Percentiles rank a stretch among this genome's conserved stretches.
These are phyloP conservation scores for Chalara sp. DNA, from an alignment of 2,329 filamentous ascomycete species.

Conservation along the genomic window DNA sequence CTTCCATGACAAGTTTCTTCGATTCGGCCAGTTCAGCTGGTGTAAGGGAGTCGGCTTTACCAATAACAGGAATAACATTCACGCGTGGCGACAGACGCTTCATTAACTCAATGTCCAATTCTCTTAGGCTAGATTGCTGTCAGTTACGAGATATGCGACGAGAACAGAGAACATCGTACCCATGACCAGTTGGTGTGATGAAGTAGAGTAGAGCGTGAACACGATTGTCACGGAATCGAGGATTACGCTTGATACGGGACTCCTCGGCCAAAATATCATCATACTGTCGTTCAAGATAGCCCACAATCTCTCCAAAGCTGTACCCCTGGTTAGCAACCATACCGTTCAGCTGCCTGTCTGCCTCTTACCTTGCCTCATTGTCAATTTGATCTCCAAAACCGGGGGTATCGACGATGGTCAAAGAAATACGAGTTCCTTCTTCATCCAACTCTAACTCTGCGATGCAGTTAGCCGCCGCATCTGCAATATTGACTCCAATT, in stretches of 20 bases:
- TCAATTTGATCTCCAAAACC: slow-evolving; percentile 99
- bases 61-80: slow-evolving; percentile 98
- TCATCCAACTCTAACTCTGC: slow-evolving; percentile 91
- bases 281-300: slow-evolving; percentile 98
- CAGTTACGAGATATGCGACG: background rate
- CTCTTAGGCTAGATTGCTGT: slow-evolving; percentile 64
- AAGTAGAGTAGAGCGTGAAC: slow-evolving; percentile 98
- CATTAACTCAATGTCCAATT: slow-evolving; percentile 99
- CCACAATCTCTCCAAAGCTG: slow-evolving; percentile 95
- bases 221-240: slow-evolving; percentile 97
- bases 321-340: slow-evolving; percentile 22
- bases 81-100: slow-evolving; percentile 96
- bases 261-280: slow-evolving; percentile 99
- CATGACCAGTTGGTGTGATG: slow-evolving; percentile 95
- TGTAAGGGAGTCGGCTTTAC: slow-evolving; percentile 95
- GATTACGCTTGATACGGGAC: slow-evolving; percentile 99
- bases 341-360: slow-evolving; percentile 1
- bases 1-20: slow-evolving; percentile 99
- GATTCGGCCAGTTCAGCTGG: slow-evolving; percentile 95
- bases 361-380: slow-evolving; percentile 84
- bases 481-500: background rate
- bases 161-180: slow-evolving; percentile 48
- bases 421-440: slow-evolving; percentile 94
- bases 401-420: slow-evolving; percentile 97
- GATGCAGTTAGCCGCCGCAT: slow-evolving; percentile 26